Base-by-base conservation (phyloP, 2,329 filamentous ascomycete species). In the Colletotrichum sp. region DNA sequence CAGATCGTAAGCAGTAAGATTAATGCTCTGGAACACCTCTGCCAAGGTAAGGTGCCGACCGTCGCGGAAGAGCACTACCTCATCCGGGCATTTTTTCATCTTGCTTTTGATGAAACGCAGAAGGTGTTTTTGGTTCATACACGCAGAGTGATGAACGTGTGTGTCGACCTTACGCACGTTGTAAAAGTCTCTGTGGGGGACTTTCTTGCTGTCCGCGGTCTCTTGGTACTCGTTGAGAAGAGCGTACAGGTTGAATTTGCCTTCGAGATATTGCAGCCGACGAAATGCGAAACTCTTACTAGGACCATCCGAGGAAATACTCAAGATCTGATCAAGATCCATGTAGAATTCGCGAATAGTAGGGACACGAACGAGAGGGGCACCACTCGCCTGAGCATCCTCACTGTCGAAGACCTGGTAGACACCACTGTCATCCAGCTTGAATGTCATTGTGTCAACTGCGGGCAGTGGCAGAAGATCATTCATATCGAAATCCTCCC, bases 101-200 rank as follows among this genome's bases (percentile, higher is more conserved):
- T 99, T 99, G 86, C 96, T 98, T 86, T 99, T 99, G 88, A 99
- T 99, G 86, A 99, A 99, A 71, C 97, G 95, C 76, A 99, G 88
- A 73, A 99, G 87, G 90, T 99, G 97, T 86, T 99, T 99, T 85
- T 99, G 97, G 83, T 99, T 99, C 97, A 99, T 99, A 84, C 97
- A 99, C 28, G 97, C 97, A 18, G 97, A 99, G 85, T 99, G 97
- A 83, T 99, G 97, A 80, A 99, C 97, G 89, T 99, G 97, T 10
- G 97, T 99, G 83, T 99, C 97, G 67, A 99, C 97, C 85, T 99
- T 99, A 83, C 97, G 92, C 65, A 99, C 97, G 82, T 99, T 99
- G 88, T 99, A 99, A 83, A 99, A 99, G 85, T 99, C 97, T 87
- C 97, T 93, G 85, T 99, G 97, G 4, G 97, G 97, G 71, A 99